A percentile compares a stretch with the other conserved stretches of the same genome.
Evolutionary conservation across 371 early-diverging fungal genomes (phyloP).

Genomic region (Blastocladiella emersonii): DNA sequence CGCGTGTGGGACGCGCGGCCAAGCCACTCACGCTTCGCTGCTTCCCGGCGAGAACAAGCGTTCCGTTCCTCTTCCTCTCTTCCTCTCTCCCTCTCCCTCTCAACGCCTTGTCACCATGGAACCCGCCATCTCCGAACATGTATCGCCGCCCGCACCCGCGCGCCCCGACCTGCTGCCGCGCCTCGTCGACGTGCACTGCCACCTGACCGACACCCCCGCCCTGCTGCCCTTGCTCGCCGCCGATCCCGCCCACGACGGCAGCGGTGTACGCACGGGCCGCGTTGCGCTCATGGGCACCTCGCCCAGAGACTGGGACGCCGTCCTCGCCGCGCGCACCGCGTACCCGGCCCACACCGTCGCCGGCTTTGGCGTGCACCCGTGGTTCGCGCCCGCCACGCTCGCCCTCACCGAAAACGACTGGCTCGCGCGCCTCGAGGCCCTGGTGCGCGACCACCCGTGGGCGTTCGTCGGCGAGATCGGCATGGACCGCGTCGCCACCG

Average conservation of each 20-base stretch:
- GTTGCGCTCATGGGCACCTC: conserved; percentile 21
- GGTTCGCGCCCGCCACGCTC: conserved; percentile 33
- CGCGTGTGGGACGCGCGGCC: no score
- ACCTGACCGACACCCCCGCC: conserved; percentile 26
- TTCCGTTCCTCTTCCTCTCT: no score
- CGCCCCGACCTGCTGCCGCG: no score
- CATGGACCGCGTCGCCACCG: conserved; percentile 52
- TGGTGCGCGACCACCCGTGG: conserved; percentile 24
- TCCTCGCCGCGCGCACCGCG: conserved; percentile 18
- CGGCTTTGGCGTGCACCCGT: conserved; percentile 53
- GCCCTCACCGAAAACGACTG: conserved; percentile 3
- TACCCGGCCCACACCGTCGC: conserved; percentile 23
- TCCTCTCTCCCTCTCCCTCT: no score
- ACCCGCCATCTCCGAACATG: no score
- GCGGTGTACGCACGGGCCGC: background rate
- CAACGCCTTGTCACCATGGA: no score
- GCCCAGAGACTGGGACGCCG: conserved; percentile 26
- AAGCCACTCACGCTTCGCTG: no score
- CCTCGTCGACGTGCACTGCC: conserved; percentile 33
- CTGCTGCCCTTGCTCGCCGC: conserved; percentile 10
- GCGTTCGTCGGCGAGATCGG: conserved; percentile 76
- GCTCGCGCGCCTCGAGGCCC: conserved; percentile 14
- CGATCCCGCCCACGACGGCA: no score
- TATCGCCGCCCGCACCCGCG: no score
- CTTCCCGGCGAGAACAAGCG: no score